Evolutionary conservation across 495 filamentous ascomycete species (phyloP).

Genomic region (Hyaloscypha bicolor): DNA sequence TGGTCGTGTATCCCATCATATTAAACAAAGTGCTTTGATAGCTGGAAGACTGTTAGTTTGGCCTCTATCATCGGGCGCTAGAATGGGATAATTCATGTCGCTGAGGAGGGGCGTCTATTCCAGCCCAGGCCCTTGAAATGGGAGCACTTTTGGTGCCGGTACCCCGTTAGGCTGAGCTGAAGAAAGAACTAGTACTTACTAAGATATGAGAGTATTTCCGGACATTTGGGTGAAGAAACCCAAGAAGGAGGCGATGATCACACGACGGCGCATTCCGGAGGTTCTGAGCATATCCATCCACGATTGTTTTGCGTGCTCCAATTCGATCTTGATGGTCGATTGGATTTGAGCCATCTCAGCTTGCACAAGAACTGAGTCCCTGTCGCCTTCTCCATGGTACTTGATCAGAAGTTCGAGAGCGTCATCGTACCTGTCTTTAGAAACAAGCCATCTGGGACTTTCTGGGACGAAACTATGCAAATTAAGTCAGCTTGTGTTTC

Average conservation of each 20-base stretch:
- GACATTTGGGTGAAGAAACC: slow-evolving; percentile 56
- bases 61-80: too few relatives aligned
- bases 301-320: slow-evolving; percentile 42
- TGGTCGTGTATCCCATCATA: slow-evolving; percentile 19
- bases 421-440: slow-evolving; percentile 56
- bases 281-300: slow-evolving; percentile 51
- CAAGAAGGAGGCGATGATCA: slow-evolving; percentile 50
- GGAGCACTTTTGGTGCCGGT: too few relatives aligned
- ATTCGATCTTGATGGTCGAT: slow-evolving; percentile 52
- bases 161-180: too few relatives aligned
- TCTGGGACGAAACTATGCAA: slow-evolving; percentile 49
- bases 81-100: too few relatives aligned
- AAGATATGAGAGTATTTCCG: slow-evolving; percentile 54
- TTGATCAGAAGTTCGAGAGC: slow-evolving; percentile 55
- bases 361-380: slow-evolving; percentile 54
- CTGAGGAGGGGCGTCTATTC: too few relatives aligned
- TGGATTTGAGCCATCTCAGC: slow-evolving; percentile 56
- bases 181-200: too few relatives aligned
- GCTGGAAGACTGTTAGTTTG: background rate
- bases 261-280: slow-evolving; percentile 49
- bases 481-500: background rate
- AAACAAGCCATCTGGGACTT: slow-evolving; percentile 58
- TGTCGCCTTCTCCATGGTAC: slow-evolving; percentile 60
- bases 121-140: too few relatives aligned
- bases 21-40: slow-evolving; percentile 21